Conservation (phyloP, 768 basidiomycete genomes). For the Lyophyllum decastes region DNA sequence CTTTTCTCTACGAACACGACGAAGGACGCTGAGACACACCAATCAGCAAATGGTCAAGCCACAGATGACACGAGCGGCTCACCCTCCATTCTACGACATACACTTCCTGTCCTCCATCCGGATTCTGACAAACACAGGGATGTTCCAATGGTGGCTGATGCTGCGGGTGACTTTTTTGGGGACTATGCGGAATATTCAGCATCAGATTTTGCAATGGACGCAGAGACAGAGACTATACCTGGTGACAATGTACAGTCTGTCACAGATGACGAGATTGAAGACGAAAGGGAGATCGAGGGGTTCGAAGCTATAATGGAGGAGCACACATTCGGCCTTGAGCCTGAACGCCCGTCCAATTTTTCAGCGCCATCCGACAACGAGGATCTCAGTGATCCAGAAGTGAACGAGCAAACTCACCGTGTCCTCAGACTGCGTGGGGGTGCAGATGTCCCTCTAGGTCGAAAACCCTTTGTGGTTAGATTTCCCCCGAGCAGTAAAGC, state of each 20-base stretch:
- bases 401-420: not conserved
- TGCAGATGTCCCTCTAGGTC: not conserved
- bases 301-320: not conserved
- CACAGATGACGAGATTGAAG: not conserved
- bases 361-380: not conserved
- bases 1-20: too few species aligned
- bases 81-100: not conserved
- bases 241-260: not conserved
- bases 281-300: not conserved
- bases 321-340: not conserved
- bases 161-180: not conserved
- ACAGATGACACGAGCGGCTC: not conserved
- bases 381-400: not conserved
- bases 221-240: not conserved
- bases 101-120: not conserved
- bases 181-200: not conserved
- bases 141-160: not conserved
- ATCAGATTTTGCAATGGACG: not conserved
- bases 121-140: not conserved
- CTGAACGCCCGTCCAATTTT: not conserved
- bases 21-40: too few species aligned
- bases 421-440: not conserved
- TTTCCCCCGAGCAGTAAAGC: not conserved
- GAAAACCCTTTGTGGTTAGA: constrained; percentile 4
- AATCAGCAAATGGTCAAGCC: too few species aligned